Evolutionary conservation across 148 eudicot species (phyloP).

Genomic region (Silene conica): DNA sequence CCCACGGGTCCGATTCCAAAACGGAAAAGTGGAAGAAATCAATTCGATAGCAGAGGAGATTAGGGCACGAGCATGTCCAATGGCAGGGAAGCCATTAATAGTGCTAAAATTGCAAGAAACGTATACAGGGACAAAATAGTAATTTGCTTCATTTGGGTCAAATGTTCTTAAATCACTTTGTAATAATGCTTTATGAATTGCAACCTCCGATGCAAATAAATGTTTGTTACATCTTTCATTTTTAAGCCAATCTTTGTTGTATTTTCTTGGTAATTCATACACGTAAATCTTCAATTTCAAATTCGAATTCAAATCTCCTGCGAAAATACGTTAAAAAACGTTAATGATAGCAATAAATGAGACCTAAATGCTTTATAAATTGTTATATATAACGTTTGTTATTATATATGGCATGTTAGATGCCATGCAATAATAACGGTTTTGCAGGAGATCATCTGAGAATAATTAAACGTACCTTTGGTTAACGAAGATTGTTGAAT

Average conservation of each 20-base stretch:
- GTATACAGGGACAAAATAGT: conserved; percentile 81
- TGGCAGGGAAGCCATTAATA: conserved; percentile 75
- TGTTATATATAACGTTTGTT: too few species aligned
- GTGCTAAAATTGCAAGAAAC: conserved; percentile 82
- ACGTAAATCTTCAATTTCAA: conserved; percentile 44
- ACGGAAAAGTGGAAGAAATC: conserved; percentile 49
- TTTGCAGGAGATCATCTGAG: too few species aligned
- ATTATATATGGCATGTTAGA: too few species aligned
- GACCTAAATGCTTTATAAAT: too few species aligned
- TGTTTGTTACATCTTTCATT: conserved; percentile 58
- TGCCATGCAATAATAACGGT: neutral
- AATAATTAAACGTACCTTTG: neutral
- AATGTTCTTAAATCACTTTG: conserved; percentile 40
- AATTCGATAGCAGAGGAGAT: conserved; percentile 48
- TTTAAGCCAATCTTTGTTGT: conserved; percentile 56
- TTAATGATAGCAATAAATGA: neutral
- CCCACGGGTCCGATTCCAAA: conserved; percentile 72
- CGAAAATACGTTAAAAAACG: neutral
- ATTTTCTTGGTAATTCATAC: conserved; percentile 65
- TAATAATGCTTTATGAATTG: conserved; percentile 62
- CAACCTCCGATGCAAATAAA: conserved; percentile 81
- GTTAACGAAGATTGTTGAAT: neutral
- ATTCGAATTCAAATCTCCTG: conserved; percentile 13
- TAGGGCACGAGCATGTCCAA: conserved; percentile 64
- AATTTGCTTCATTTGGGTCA: conserved; percentile 69